Conservation (phyloP, 78 protist species). For the Protostelium mycophagum region DNA sequence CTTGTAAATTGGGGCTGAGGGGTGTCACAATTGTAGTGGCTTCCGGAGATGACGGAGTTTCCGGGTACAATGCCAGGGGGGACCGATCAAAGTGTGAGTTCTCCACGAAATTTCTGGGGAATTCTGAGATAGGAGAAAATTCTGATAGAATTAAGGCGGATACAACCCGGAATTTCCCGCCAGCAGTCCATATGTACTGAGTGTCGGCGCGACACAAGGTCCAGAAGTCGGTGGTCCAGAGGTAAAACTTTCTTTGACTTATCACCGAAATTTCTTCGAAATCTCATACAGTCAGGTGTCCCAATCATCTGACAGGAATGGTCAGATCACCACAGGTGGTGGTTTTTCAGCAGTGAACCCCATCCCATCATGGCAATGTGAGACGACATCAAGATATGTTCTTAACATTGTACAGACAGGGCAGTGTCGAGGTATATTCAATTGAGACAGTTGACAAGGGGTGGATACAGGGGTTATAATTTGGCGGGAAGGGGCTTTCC, state of each 20-base stretch:
- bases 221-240: neutral
- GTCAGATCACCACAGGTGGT: slow-evolving; percentile 16
- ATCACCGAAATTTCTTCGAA: no score
- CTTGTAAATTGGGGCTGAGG: neutral
- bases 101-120: neutral
- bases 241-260: neutral
- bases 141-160: no score
- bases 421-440: neutral
- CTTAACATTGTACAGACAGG: neutral
- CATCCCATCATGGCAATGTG: slow-evolving; percentile 2
- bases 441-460: neutral
- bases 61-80: neutral
- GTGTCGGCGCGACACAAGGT: slow-evolving; percentile 35
- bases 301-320: neutral
- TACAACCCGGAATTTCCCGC: slow-evolving; percentile 47
- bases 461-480: neutral
- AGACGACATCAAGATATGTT: neutral
- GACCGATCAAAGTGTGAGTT: neutral
- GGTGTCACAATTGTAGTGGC: neutral
- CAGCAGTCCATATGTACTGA: slow-evolving; percentile 20
- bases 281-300: neutral
- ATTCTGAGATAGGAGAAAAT: no score
- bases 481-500: neutral
- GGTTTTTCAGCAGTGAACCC: slow-evolving; percentile 10
- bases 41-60: neutral